A percentile compares a stretch with the other conserved stretches of the same genome.
Conservation (phyloP, 495 filamentous ascomycete genomes). For the Penicillium verhagenii region DNA sequence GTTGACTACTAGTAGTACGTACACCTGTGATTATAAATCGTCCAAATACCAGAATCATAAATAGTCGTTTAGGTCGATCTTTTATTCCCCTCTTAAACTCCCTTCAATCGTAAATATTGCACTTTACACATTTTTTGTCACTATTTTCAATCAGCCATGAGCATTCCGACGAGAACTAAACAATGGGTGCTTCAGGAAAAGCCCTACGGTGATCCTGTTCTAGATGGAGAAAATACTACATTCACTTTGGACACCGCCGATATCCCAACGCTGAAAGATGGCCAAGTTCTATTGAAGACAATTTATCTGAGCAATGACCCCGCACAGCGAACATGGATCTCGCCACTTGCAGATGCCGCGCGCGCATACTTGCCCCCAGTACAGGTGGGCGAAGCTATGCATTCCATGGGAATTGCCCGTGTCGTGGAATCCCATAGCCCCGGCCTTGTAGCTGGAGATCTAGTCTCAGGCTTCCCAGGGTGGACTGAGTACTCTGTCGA, state of each 20-base stretch:
- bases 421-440: slow-evolving; percentile 37
- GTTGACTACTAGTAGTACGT: too few species aligned
- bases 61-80: too few species aligned
- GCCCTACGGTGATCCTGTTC: neutral
- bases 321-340: slow-evolving; percentile 67
- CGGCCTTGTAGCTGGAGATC: slow-evolving; percentile 30
- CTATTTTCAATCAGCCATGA: neutral
- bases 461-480: slow-evolving; percentile 36
- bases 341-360: slow-evolving; percentile 33
- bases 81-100: neutral
- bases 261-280: slow-evolving; percentile 3
- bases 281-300: slow-evolving; percentile 56
- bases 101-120: neutral
- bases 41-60: too few species aligned
- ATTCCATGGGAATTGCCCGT: slow-evolving; percentile 47
- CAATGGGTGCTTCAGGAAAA: neutral
- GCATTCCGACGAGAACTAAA: neutral
- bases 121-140: neutral
- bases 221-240: neutral
- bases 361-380: slow-evolving; percentile 62
- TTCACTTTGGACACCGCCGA: neutral
- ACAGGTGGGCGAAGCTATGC: slow-evolving; percentile 58
- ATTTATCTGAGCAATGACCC: slow-evolving; percentile 69
- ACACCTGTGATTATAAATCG: too few species aligned
- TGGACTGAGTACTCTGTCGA: slow-evolving; percentile 55